Base-by-base conservation (phyloP, 176 grass and related monocot species). In the Avena sativa region DNA sequence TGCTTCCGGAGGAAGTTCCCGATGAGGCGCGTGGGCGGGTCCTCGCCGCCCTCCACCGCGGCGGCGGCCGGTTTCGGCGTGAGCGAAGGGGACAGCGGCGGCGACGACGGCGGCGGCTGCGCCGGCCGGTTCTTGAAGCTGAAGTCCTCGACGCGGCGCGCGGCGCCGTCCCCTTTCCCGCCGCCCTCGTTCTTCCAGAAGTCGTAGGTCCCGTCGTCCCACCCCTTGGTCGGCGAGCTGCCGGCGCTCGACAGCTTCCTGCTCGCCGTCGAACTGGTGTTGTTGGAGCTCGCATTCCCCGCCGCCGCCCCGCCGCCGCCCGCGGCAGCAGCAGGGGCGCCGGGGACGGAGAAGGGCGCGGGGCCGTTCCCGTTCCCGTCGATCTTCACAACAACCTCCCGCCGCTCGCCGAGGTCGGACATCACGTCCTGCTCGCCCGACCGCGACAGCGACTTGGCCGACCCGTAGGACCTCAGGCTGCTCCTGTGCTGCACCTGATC, bases 11-110 rank as follows among this genome's bases (percentile, higher is more conserved):
- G 79, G 89, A 99, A 99, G 56, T 83, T 93, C 44, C 83, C 88
- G 76, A 99, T 99, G 72, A 96, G 87, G 46, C 87, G 88, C 63
- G 97, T 90, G 34, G 97, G 94, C 40, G 97, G 97, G 79, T 96
- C 97, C 85, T 89, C 86, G 15, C 23, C 85, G 13, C 13, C 87
- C 71, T 30, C 80, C 4, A 79, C 86, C 44, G 61, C 90, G 64
- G 23, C 59, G 9, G 21, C 10, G 56, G 57, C 9, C 62, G 12
- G 30, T 76, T 52, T 83, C 12, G 77, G 82, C 21, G 86, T 44
- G 28, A 88, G 51, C 26, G 86, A 52, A 1, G 81, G 89, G 26
- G 89, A 91, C 21, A 84, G 12, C 2, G 61, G 50, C 83, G 58
- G 78, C 71, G 81, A 71, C 8, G 87, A 26, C 0, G 70, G 3